These are phyloP conservation scores for Oehlia diaphana DNA, from an alignment of 192 early-diverging fungal species.

Conservation along the genomic window DNA sequence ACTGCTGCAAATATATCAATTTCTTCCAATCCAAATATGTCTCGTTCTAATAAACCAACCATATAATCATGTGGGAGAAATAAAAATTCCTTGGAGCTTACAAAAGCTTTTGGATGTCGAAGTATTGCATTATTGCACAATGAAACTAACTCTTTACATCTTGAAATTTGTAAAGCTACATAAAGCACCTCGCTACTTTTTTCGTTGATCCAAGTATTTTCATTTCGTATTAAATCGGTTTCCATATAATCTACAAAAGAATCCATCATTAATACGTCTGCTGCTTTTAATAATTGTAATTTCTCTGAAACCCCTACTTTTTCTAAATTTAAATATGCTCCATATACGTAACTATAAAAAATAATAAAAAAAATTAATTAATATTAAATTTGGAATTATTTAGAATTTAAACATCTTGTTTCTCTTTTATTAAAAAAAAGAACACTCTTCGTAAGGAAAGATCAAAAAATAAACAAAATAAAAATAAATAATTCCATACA, in stretches of 20 bases:
- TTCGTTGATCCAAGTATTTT: not conserved
- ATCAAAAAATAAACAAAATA: not conserved
- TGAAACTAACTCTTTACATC: not conserved
- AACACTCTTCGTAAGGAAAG: not conserved
- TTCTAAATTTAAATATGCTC: constrained; percentile 4
- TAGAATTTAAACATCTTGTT: not conserved
- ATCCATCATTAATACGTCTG: constrained; percentile 20
- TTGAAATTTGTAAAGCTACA: constrained; percentile 17
- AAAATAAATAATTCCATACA: not conserved
- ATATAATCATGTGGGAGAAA: constrained; percentile 8
- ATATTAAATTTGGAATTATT: not conserved
- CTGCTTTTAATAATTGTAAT: constrained; percentile 17
- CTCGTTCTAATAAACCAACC: not conserved
- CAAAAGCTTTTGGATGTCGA: not conserved
- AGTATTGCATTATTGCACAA: constrained; percentile 4
- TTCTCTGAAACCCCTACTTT: not conserved
- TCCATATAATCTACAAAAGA: constrained; percentile 19
- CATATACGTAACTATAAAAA: constrained; percentile 4
- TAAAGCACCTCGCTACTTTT: constrained; percentile 1
- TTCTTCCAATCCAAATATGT: constrained; percentile 16
- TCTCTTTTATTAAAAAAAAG: not conserved
- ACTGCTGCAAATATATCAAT: constrained; percentile 9
- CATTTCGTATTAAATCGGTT: not conserved
- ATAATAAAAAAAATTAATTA: not conserved
- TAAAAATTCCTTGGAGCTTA: constrained; percentile 17